Percentiles rank a stretch among this genome's conserved stretches.
phyloP scores from a whole-genome alignment of 768 basidiomycete species.

The Suillus bovinus region DNA sequence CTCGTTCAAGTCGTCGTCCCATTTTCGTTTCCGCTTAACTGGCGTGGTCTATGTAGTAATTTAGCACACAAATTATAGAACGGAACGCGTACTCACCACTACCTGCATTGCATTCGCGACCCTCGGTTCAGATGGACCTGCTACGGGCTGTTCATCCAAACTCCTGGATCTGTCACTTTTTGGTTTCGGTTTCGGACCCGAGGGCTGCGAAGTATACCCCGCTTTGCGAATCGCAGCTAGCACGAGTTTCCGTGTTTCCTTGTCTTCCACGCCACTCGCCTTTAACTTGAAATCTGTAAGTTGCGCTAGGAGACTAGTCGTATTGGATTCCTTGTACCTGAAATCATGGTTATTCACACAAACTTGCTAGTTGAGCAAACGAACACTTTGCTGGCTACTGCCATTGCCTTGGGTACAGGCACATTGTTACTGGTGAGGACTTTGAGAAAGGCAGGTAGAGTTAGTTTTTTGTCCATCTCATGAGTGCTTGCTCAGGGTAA shows the following conservation, averaged over 20 bases:
- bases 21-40: conserved; percentile 50
- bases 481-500: too few relatives aligned
- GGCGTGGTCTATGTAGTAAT: conserved; percentile 40
- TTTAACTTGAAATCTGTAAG: conserved; percentile 63
- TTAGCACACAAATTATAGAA: conserved; percentile 1
- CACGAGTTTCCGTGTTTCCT: conserved; percentile 62
- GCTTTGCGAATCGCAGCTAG: conserved; percentile 62
- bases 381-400: conserved; percentile 68
- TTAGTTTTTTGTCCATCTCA: conserved; percentile 53
- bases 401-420: conserved; percentile 66
- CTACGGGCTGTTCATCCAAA: conserved; percentile 3
- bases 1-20: conserved; percentile 50
- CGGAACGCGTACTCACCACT: conserved; percentile 26
- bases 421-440: conserved; percentile 58
- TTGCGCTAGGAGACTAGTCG: conserved; percentile 52
- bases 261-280: conserved; percentile 57
- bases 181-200: conserved; percentile 9
- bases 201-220: conserved; percentile 45
- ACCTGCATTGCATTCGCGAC: conserved; percentile 27
- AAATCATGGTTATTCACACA: conserved; percentile 15
- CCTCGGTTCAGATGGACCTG: conserved; percentile 15
- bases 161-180: not conserved
- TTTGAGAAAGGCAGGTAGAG: conserved; percentile 68
- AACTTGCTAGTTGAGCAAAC: conserved; percentile 19
- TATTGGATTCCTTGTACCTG: conserved; percentile 75